Evolutionary conservation across 331 rosid genomes (phyloP).

Genomic region (Quercus tomentella): DNA sequence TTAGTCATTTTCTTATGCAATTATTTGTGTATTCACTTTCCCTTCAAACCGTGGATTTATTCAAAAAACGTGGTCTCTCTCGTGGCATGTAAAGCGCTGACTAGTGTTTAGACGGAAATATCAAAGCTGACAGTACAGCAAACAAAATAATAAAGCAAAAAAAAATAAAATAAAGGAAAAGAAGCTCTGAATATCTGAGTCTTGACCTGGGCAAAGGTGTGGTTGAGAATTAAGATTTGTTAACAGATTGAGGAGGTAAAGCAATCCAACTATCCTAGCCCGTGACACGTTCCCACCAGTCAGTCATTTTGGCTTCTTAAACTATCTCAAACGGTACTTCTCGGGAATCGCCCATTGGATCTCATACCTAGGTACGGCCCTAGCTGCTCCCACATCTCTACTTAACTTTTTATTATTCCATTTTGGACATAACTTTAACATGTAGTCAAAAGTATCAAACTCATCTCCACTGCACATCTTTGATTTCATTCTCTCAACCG

Average conservation of each 20-base stretch:
- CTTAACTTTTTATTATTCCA: background rate
- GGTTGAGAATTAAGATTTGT: background rate
- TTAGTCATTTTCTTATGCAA: no score
- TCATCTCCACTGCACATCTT: background rate
- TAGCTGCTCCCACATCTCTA: no score
- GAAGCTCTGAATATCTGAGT: background rate
- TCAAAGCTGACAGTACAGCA: background rate
- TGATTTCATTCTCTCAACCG: background rate
- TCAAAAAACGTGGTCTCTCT: background rate
- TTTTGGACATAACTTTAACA: background rate
- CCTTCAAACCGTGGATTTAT: background rate
- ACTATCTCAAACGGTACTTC: background rate
- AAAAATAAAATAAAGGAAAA: background rate
- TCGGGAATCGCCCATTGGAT: background rate
- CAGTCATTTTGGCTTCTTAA: no score
- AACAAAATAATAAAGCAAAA: background rate
- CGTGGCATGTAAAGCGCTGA: background rate
- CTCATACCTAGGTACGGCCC: background rate
- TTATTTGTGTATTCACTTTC: background rate
- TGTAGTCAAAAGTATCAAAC: background rate
- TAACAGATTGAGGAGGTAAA: background rate
- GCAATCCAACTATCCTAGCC: background rate
- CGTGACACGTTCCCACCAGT: background rate
- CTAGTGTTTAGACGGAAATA: background rate
- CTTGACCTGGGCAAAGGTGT: background rate